Conservation (phyloP, 768 basidiomycete genomes). For the Leccinum disarticulatum region DNA sequence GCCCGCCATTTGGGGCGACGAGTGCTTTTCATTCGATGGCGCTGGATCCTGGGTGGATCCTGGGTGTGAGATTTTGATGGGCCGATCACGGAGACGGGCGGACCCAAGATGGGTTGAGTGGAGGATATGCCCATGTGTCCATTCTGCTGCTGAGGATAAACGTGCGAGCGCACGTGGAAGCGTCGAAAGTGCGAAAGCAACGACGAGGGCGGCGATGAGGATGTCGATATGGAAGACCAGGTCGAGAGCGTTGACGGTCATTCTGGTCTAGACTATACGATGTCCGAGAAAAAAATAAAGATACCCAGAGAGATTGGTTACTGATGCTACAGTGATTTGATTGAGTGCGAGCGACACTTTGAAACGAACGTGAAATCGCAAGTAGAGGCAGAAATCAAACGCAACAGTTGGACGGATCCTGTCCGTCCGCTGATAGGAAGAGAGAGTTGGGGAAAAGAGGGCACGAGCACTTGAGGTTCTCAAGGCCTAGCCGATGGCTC, state of each 20-base stretch:
- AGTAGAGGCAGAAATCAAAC: neutral
- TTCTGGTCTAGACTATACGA: neutral
- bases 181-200: slow-evolving; percentile 41
- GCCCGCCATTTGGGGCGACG: slow-evolving; percentile 11
- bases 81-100: slow-evolving; percentile 9
- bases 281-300: neutral
- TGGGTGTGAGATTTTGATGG: neutral
- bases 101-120: slow-evolving; percentile 25
- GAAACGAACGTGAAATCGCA: slow-evolving; percentile 17
- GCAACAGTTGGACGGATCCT: slow-evolving; percentile 4
- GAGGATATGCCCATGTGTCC: slow-evolving; percentile 54
- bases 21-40: slow-evolving; percentile 7
- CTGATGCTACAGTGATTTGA: slow-evolving; percentile 1
- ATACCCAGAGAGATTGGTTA: neutral
- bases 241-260: slow-evolving; percentile 11
- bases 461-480: neutral
- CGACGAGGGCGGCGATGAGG: slow-evolving; percentile 43
- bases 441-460: slow-evolving; percentile 1
- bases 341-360: neutral
- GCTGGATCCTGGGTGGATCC: neutral
- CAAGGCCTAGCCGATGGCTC: slow-evolving; percentile 1
- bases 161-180: slow-evolving; percentile 54
- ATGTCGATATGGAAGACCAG: slow-evolving; percentile 44
- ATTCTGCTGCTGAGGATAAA: slow-evolving; percentile 51
- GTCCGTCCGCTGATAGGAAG: slow-evolving; percentile 10